Base-by-base conservation (phyloP, 2,329 filamentous ascomycete genomes). In the Ascochyta fabae region DNA sequence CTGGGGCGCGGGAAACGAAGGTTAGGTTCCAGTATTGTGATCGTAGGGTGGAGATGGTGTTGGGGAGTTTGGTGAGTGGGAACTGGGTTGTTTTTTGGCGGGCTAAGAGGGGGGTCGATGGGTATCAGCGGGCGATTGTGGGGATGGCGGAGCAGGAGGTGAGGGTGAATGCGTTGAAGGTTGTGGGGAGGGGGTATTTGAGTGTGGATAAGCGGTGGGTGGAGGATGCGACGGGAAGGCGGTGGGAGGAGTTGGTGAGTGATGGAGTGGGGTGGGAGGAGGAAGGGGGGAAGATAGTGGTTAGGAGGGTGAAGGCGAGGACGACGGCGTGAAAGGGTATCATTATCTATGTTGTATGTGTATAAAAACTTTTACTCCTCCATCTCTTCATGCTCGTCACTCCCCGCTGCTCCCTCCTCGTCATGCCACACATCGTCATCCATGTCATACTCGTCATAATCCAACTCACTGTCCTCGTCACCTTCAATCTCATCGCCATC, bases 231-330 rank as follows among this genome's bases (percentile, higher is more conserved):
- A 83, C 89, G 4, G 86, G 86, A 43, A 80, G 84, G 64, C 80
- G 77, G n/a, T 99, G 94, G 92, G 81, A 85, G 10, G 85, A 86
- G 46, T 77, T 98, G 68, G 81, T 84, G 31, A 80, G 84, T 61
- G 86, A 91, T 69, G 87, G 87, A 3, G 89, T 98, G 1, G 92
- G 92, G 0, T 99, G 95, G 95, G 86, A 92, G 69, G 87, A 91
- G 36, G 78, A 79, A 24, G 88, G 84, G 4, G 81, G 84, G 39
- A 89, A 79, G 67, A 88, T 97, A 29, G 80, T 92, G n/a, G 94
- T 98, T 70, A 84, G 90, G 62, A 85, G 83, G 69, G 78, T 80
- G 6, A 85, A 84, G 66, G 65, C 65, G 27, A 78, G 43, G 23
- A 6, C 4, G n/a, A 2, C 5, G 15, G 6, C 9, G 34, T 6